phyloP scores from a whole-genome alignment of 2,329 filamentous ascomycete genomes.

The Xylaria arbuscula region DNA sequence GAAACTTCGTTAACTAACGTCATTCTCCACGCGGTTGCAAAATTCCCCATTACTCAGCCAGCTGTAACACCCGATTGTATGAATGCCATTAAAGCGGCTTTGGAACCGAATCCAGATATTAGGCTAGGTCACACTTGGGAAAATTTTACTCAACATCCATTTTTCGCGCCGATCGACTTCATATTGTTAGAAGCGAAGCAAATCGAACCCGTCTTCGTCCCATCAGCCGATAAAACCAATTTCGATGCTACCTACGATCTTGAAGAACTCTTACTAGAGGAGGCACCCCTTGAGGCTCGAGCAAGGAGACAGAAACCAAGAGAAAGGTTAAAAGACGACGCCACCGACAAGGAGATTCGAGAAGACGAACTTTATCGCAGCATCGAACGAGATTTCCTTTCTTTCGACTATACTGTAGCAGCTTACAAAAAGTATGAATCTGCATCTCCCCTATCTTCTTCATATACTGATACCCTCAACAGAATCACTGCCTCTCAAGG shows the following conservation, averaged over 20 bases:
- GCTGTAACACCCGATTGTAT: constrained; percentile 89
- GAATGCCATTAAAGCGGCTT: constrained; percentile 84
- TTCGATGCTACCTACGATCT: constrained; percentile 98
- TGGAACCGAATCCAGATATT: constrained; percentile 82
- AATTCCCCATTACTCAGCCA: constrained; percentile 91
- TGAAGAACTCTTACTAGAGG: constrained; percentile 91
- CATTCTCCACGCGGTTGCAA: constrained; percentile 83
- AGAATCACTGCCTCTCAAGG: constrained; percentile 53
- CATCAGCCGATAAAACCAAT: constrained; percentile 97
- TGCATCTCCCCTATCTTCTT: background rate
- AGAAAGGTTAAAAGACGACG: constrained; percentile 91
- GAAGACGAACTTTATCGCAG: constrained; percentile 93
- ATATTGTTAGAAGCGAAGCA: constrained; percentile 84
- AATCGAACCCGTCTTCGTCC: constrained; percentile 89
- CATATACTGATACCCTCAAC: constrained; percentile 24
- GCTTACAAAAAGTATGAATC: constrained; percentile 74
- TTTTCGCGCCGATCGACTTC: constrained; percentile 90
- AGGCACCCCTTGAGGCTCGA: constrained; percentile 92
- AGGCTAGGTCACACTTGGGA: constrained; percentile 90
- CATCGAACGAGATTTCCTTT: constrained; percentile 93
- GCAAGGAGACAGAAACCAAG: constrained; percentile 93
- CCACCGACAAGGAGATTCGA: constrained; percentile 92
- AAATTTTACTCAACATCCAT: constrained; percentile 86
- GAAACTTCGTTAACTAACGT: constrained; percentile 83
- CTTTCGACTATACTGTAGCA: constrained; percentile 92